Evolutionary conservation across 2,329 filamentous ascomycete genomes (phyloP).

Genomic region (Pseudomassariella vexata): DNA sequence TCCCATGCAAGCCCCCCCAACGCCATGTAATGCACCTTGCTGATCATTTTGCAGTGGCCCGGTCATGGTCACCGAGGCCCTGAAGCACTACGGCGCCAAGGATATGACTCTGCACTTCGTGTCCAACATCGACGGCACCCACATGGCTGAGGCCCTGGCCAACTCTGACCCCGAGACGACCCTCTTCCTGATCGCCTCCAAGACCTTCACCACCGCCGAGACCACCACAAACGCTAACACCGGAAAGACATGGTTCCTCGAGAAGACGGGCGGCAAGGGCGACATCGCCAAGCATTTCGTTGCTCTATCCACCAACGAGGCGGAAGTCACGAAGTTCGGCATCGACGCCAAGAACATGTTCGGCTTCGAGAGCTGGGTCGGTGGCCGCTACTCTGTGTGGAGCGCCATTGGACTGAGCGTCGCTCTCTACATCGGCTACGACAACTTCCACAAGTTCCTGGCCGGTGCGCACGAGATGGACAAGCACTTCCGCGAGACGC

Average conservation of each 20-base stretch:
- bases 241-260: slow-evolving; percentile 94
- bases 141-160: slow-evolving; percentile 89
- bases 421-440: slow-evolving; percentile 88
- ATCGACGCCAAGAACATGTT: slow-evolving; percentile 99
- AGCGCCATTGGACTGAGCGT: slow-evolving; percentile 96
- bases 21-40: slow-evolving; percentile 20
- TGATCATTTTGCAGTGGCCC: slow-evolving; percentile 65
- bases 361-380: slow-evolving; percentile 97
- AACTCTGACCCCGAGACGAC: slow-evolving; percentile 92
- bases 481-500: slow-evolving; percentile 90
- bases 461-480: slow-evolving; percentile 96
- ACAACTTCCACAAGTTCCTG: slow-evolving; percentile 97
- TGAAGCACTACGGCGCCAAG: slow-evolving; percentile 87
- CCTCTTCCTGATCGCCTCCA: slow-evolving; percentile 97
- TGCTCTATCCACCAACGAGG: slow-evolving; percentile 91
- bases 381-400: slow-evolving; percentile 97
- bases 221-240: slow-evolving; percentile 96
- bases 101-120: slow-evolving; percentile 93
- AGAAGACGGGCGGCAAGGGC: slow-evolving; percentile 67
- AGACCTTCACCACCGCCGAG: slow-evolving; percentile 99
- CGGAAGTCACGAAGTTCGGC: slow-evolving; percentile 95
- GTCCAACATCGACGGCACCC: slow-evolving; percentile 98
- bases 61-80: slow-evolving; percentile 97
- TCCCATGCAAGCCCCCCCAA: no score
- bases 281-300: slow-evolving; percentile 99